Evolutionary conservation across 495 filamentous ascomycete genomes (phyloP).

Genomic region (Sabuloglossum arenarium): DNA sequence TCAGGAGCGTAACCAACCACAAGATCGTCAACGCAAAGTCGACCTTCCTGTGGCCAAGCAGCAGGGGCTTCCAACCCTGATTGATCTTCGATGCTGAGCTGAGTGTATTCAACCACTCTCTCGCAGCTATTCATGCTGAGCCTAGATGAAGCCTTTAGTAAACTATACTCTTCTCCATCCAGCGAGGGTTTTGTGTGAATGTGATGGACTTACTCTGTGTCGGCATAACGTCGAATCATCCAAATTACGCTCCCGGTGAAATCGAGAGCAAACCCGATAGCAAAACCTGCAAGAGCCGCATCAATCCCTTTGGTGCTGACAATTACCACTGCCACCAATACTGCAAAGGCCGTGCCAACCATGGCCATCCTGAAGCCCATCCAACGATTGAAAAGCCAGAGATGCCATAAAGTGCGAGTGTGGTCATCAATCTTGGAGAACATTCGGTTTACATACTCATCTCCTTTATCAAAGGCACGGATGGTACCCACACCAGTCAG

Average conservation of each 20-base stretch:
- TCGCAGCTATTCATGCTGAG: slow-evolving; percentile 74
- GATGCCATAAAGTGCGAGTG: slow-evolving; percentile 37
- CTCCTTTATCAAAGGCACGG: slow-evolving; percentile 43
- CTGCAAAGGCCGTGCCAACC: slow-evolving; percentile 48
- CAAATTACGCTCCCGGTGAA: slow-evolving; percentile 32
- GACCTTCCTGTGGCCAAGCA: slow-evolving; percentile 60
- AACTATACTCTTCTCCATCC: neutral
- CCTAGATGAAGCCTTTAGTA: neutral
- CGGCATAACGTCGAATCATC: slow-evolving; percentile 38
- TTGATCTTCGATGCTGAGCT: slow-evolving; percentile 46
- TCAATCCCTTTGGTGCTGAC: slow-evolving; percentile 41
- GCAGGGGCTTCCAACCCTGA: slow-evolving; percentile 41
- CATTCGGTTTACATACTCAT: slow-evolving; percentile 45
- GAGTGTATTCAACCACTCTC: slow-evolving; percentile 61
- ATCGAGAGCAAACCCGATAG: slow-evolving; percentile 37
- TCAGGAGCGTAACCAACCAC: slow-evolving; percentile 59
- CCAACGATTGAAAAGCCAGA: slow-evolving; percentile 57
- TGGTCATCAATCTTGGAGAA: slow-evolving; percentile 43
- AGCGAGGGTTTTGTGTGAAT: neutral
- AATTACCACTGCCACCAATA: slow-evolving; percentile 41
- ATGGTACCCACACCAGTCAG: slow-evolving; percentile 57
- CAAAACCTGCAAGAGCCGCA: slow-evolving; percentile 62
- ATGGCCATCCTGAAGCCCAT: slow-evolving; percentile 49
- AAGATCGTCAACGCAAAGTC: slow-evolving; percentile 50
- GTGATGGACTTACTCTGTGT: slow-evolving; percentile 25